Evolutionary conservation across 805 yeast species (phyloP), one percentile per base, ranked within the genome.

Genomic region (Candida chilensis): DNA sequence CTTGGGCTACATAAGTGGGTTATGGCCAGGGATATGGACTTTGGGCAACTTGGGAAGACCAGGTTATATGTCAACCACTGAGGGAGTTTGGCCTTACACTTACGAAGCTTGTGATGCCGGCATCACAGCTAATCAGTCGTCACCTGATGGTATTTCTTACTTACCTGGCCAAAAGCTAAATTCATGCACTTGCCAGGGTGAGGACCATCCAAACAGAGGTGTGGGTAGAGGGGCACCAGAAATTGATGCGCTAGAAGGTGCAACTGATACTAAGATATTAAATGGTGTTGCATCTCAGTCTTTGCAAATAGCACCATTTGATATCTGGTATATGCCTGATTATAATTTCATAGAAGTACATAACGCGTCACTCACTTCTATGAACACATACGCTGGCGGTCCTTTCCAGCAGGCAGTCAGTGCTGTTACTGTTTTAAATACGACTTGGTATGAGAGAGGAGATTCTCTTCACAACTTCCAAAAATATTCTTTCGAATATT

Each of bases 11-110:
- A 47, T 59, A 8, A 39, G 61, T 5, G 73, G 73, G 3, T 46
- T 65, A 37, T 67, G 73, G 73, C 73, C 73, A 0, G 72, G 73
- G 37, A 38, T 64, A 17, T 67, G 73, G 72, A 44, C 64, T 7
- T 50, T 67, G 55, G 72, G 72, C 5, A 67, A 67, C 33, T 40
- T 67, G 32, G 73, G 66, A 2, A 50, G 73, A 33, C 70, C 73
- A 2, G 73, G 73, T 2, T 65, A 55, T 41, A 42, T 64, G 45
- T 66, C 68, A 9, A 38, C 64, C 11, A 56, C 71, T 4, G 71
- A 66, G 19, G 73, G 73, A 22, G 63, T 64, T 16, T 67, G 73
- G 73, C 72, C 73, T 1, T 67, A 66, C 37, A 50, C 67, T 0
- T 67, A 67, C 39, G 57, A 62, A 15, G 41, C 60, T 5, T 67